A percentile compares a stretch with the other conserved stretches of the same genome.
Conservation (phyloP, 1,284 basidiomycete species). For the Wolfiporia cocos region DNA sequence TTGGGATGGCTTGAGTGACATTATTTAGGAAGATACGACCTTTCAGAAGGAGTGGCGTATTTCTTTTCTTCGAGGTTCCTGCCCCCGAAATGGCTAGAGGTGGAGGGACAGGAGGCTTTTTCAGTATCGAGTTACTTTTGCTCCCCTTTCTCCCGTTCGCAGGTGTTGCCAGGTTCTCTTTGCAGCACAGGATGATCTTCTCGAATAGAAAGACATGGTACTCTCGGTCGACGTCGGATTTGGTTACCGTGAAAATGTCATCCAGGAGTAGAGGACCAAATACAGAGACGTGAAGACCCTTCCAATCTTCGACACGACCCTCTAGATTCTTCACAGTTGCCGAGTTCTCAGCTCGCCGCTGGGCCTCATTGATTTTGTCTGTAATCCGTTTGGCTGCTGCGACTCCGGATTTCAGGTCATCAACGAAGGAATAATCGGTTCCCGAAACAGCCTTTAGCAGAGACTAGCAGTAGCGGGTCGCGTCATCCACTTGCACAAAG, state of each 20-base stretch:
- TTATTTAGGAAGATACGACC: conserved; percentile 98
- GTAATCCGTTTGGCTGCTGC: conserved; percentile 90
- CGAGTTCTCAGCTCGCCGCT: conserved; percentile 81
- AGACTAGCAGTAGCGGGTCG: conserved; percentile 10
- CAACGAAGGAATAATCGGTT: conserved; percentile 65
- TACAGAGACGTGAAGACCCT: conserved; percentile 91
- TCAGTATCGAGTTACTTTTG: conserved; percentile 74
- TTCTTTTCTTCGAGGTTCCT: conserved; percentile 61
- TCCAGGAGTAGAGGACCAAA: conserved; percentile 93
- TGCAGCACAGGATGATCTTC: conserved; percentile 98
- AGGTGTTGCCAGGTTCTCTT: conserved; percentile 59
- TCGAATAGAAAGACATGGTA: conserved; percentile 99
- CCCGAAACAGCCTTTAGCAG: conserved; percentile 72
- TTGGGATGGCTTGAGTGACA: conserved; percentile 73
- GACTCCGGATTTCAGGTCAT: conserved; percentile 81
- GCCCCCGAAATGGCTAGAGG: conserved; percentile 37
- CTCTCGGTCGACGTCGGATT: conserved; percentile 94
- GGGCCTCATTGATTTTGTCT: conserved; percentile 94
- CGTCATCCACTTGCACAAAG: conserved; percentile 2
- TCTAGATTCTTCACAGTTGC: conserved; percentile 89
- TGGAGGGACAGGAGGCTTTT: conserved; percentile 52
- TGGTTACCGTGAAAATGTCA: conserved; percentile 94
- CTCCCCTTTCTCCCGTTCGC: conserved; percentile 51
- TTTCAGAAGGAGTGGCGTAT: conserved; percentile 84
- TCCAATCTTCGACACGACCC: conserved; percentile 96